These are phyloP conservation scores for Coemansia asiatica DNA, from an alignment of 192 early-diverging fungal species.

Conservation along the genomic window DNA sequence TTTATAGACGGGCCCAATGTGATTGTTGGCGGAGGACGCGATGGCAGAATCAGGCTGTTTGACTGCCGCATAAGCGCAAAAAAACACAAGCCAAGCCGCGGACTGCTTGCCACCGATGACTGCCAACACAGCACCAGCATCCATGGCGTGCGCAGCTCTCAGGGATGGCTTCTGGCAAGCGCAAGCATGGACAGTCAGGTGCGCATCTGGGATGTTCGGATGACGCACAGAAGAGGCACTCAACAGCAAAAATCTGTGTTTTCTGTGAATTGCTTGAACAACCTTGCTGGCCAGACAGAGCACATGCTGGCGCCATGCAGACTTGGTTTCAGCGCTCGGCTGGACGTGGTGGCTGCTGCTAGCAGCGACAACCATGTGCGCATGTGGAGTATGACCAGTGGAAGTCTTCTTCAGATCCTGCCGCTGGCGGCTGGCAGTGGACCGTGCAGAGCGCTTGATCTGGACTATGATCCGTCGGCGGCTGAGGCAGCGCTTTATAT, in stretches of 20 bases:
- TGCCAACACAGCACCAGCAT: slow-evolving; percentile 23
- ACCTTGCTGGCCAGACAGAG: not conserved
- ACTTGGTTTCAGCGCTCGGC: slow-evolving; percentile 25
- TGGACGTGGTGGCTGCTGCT: slow-evolving; percentile 28
- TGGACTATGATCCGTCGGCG: slow-evolving; percentile 1
- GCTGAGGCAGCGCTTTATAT: slow-evolving; percentile 13
- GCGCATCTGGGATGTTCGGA: slow-evolving; percentile 39
- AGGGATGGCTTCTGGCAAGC: slow-evolving; percentile 27
- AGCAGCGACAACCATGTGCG: slow-evolving; percentile 31
- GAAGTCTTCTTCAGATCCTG: slow-evolving; percentile 13
- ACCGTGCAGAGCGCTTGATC: slow-evolving; percentile 26
- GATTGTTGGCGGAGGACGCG: slow-evolving; percentile 38
- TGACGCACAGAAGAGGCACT: slow-evolving; percentile 5
- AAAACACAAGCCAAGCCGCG: slow-evolving; percentile 13
- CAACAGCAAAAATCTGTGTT: not conserved
- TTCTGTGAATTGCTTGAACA: not conserved
- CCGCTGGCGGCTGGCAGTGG: slow-evolving; percentile 11
- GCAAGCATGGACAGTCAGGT: slow-evolving; percentile 39
- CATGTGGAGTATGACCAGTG: slow-evolving; percentile 32
- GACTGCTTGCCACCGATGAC: slow-evolving; percentile 18
- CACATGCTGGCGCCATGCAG: slow-evolving; percentile 12
- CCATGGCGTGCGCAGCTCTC: slow-evolving; percentile 24
- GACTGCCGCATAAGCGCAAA: slow-evolving; percentile 19
- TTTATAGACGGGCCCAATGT: slow-evolving; percentile 21
- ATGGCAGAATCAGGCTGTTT: slow-evolving; percentile 40